Percentiles rank a stretch among this genome's conserved stretches.
phyloP scores from a whole-genome alignment of 2,329 filamentous ascomycete species.

The Diaporthe helianthi region DNA sequence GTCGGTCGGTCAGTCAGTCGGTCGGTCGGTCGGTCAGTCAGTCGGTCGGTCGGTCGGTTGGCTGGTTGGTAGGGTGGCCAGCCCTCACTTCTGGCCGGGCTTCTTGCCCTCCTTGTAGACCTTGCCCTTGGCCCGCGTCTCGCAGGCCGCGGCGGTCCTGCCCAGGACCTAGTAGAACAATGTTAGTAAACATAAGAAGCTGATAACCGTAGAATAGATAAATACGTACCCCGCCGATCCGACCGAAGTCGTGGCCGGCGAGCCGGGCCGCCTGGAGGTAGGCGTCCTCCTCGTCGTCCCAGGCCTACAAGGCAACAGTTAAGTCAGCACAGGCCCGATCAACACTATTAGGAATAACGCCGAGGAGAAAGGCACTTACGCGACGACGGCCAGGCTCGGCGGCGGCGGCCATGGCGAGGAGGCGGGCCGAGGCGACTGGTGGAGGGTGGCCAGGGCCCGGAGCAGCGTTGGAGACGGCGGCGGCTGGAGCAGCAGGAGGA shows the following conservation, averaged over 20 bases:
- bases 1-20: background rate
- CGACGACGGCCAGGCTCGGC: background rate
- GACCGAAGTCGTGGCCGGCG: background rate
- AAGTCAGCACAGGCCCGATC: background rate
- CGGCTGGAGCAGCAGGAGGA: no score
- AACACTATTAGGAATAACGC: background rate
- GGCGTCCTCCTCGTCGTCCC: background rate
- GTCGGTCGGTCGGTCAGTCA: background rate
- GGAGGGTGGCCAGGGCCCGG: no score
- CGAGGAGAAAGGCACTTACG: background rate
- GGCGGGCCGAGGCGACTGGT: no score
- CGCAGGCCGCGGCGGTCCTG: background rate
- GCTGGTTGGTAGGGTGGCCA: background rate
- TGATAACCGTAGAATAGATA: background rate
- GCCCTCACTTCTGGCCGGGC: background rate
- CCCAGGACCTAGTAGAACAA: background rate
- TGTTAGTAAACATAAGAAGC: background rate
- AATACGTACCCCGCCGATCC: background rate
- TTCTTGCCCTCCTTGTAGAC: background rate
- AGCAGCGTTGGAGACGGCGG: no score
- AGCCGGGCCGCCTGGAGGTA: background rate
- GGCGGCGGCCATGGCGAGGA: background rate
- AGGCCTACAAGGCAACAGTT: background rate
- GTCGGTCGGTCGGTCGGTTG: background rate
- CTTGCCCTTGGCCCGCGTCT: constrained; percentile 4